Conservation (phyloP, 768 basidiomycete genomes). For the Serendipita vermifera region DNA sequence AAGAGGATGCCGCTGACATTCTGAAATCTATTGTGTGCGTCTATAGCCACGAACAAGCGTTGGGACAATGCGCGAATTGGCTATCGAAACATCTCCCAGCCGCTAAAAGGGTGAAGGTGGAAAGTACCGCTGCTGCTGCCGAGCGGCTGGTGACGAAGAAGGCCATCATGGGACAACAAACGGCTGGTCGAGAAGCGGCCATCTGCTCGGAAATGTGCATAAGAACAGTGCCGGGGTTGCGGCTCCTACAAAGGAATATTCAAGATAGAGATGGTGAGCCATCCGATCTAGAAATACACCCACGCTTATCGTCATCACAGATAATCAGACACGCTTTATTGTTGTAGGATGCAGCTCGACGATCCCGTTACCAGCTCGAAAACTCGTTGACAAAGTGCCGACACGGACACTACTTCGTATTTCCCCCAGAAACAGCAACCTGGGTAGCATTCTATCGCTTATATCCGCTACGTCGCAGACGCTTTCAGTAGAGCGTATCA, state of each 20-base stretch:
- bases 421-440: too few relatives aligned
- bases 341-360: not conserved
- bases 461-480: not conserved
- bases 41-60: not conserved
- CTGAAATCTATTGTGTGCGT: not conserved
- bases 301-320: too few relatives aligned
- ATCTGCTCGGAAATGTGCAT: not conserved
- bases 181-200: not conserved
- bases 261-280: not conserved
- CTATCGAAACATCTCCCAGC: not conserved
- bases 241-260: not conserved
- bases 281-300: too few relatives aligned
- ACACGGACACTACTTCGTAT: not conserved
- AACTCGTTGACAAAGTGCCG: too few relatives aligned
- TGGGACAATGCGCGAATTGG: constrained; percentile 1
- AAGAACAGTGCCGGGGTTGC: not conserved
- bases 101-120: not conserved
- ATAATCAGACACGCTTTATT: constrained; percentile 6
- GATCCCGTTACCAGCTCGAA: not conserved
- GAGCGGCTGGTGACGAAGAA: too few relatives aligned
- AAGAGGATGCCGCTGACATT: not conserved
- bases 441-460: too few relatives aligned
- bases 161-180: not conserved
- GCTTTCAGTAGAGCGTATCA: not conserved
- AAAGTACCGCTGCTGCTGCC: not conserved